Evolutionary conservation across 202 grass and related monocot species (phyloP), one percentile per base, ranked within the genome.

Genomic region (Elaeis oleifera): DNA sequence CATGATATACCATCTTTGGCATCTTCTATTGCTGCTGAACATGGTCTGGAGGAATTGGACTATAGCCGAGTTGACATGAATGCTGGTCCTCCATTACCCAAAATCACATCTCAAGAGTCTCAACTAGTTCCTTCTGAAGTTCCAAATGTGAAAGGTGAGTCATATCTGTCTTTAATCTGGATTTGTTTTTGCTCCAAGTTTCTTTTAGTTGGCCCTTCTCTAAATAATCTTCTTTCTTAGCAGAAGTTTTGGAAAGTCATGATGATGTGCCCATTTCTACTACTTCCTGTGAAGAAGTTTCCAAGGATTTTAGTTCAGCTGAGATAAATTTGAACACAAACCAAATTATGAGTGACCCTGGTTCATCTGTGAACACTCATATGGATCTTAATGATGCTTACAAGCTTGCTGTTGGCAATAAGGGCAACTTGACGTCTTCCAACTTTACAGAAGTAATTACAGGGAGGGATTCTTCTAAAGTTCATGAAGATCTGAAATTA

Each of bases 301-400:
- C 53, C 67, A 79, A 53, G 15, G 63, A 63, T 72, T 63, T 64
- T 39, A 29, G 53, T 69, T 39, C 64, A 3, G 17, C 22, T 21
- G 84, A 82, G 58, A 67, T 78, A 64, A 65, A 64, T 56, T 23
- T 49, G 18, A 58, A 71, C 59, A 79, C 49, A 76, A 69, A 54
- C 49, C 75, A 69, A 69, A 53, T 18, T 27, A 56, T 50, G 56
- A 16, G 39, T 70, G 67, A 87, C 62, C 67, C 44, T 36, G 74
- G 67, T 51, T 67, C 71, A 64, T 76, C 79, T 64, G 75, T 87
- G 72, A 87, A 72, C 63, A 76, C 79, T 53, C 77, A 83, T 59
- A 87, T 87, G 58, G 82, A 79, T 69, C 72, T 87, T 72, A 87
- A 76, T 15, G 84, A 87, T 59, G 84, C 84, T 51, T 87, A 87